Evolutionary conservation across 768 basidiomycete species (phyloP), one percentile per base, ranked within the genome.

Genomic region (Boletus edulis): DNA sequence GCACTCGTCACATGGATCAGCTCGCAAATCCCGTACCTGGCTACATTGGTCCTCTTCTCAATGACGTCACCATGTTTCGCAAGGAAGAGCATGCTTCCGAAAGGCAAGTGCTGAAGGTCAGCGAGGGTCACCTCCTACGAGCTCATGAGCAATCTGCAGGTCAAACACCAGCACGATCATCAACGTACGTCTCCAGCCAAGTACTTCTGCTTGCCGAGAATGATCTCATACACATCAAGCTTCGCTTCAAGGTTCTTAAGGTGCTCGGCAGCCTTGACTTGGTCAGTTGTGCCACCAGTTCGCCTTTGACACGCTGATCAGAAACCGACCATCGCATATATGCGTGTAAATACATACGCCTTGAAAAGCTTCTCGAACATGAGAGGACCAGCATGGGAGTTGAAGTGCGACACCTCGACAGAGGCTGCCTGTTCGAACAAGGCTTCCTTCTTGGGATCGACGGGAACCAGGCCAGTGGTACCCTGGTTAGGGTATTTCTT

Each of bases 81-180:
- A 2, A 8, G 14, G 18, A 41, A 52, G 29, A 77, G 58, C 44
- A 64, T 22, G n/a, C 44, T 49, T 18, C 76, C 79, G 46, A 76
- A 78, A 0, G 83, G 77, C 32, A 86, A 63, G 64, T 85, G 83
- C 67, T 77, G 78, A 12, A 86, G 72, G 62, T 86, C 85, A 4
- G 80, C 82, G 1, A 85, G 70, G 8, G 81, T 83, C 49, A 86
- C 20, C 29, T 67, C 61, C 73, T 78, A 54, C n/a, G 20, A 43
- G 22, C 3, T 10, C 24, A 38, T 65, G 32, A 61, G 55, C 24
- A 8, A 46, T 38, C 31, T 2, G 2, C 14, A 34, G 13, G 39
- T 31, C 27, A 32, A 45, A 22, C 2, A 0, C 1, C 0, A 8
- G 12, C 27, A 31, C 14, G 0, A 49, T 13, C 17, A 24, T 49